phyloP scores from a whole-genome alignment of 2,329 filamentous ascomycete species.

The Eutypa lata region DNA sequence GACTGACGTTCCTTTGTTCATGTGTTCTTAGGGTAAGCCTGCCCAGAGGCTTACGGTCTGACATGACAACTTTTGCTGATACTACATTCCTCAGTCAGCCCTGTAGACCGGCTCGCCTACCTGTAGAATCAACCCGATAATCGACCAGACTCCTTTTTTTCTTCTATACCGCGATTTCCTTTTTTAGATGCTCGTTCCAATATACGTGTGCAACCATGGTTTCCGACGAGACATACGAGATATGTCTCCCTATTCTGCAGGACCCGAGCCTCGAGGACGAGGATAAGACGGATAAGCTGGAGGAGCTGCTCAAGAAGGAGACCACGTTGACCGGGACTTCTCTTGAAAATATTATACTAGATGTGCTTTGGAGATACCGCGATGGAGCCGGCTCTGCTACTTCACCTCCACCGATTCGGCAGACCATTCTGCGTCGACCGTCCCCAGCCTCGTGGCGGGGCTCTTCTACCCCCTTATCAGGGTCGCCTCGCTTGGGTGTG shows the following conservation, averaged over 20 bases:
- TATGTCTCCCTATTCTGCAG: constrained; percentile 85
- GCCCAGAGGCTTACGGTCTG: not conserved
- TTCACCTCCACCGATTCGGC: constrained; percentile 81
- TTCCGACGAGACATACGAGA: constrained; percentile 87
- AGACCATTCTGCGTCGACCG: constrained; percentile 83
- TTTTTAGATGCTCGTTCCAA: constrained; percentile 2
- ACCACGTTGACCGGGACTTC: constrained; percentile 71
- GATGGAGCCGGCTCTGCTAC: constrained; percentile 61
- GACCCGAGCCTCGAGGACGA: constrained; percentile 83
- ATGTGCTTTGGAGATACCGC: constrained; percentile 84
- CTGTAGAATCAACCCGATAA: not conserved
- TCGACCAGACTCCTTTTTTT: constrained; percentile 1
- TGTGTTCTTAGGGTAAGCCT: not conserved
- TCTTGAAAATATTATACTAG: constrained; percentile 86
- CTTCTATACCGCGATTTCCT: constrained; percentile 7
- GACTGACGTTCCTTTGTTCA: not conserved
- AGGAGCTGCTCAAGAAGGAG: constrained; percentile 78
- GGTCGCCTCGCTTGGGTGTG: constrained; percentile 77
- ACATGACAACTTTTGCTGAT: not conserved
- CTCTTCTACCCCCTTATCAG: constrained; percentile 74
- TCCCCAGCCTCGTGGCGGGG: constrained; percentile 94
- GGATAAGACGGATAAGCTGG: constrained; percentile 88
- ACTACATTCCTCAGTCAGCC: not conserved
- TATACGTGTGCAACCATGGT: constrained; percentile 62
- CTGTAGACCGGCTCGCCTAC: not conserved